phyloP scores from a whole-genome alignment of 2,329 filamentous ascomycete species.

The Diplodia intermedia region DNA sequence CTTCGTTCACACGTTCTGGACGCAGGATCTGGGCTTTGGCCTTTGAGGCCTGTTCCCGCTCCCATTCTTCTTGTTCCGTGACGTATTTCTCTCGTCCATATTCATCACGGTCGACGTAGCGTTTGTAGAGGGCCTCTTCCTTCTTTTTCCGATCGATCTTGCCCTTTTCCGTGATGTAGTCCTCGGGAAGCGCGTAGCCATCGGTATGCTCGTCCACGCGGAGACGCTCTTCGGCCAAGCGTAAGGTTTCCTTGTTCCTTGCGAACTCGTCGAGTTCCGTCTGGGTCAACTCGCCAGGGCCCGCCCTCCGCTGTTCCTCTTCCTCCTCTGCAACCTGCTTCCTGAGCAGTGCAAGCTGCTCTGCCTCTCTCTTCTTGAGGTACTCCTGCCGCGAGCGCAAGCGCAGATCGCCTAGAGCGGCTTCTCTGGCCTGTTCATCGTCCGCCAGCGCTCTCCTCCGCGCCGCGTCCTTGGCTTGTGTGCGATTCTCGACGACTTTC shows the following conservation, averaged over 20 bases:
- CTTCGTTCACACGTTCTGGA: conserved; percentile 75
- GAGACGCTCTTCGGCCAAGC: conserved; percentile 82
- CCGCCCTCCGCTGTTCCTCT: conserved; percentile 72
- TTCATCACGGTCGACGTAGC: conserved; percentile 87
- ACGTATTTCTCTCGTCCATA: conserved; percentile 87
- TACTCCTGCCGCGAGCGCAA: conserved; percentile 90
- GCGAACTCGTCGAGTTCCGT: conserved; percentile 87
- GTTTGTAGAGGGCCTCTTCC: conserved; percentile 85
- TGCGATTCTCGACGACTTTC: conserved; percentile 68
- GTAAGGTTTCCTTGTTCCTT: conserved; percentile 78
- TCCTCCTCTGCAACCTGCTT: conserved; percentile 91
- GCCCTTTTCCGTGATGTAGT: conserved; percentile 93
- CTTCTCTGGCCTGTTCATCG: conserved; percentile 67
- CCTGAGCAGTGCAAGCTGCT: conserved; percentile 83
- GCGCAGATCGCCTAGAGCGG: conserved; percentile 80
- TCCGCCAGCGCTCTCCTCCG: conserved; percentile 69
- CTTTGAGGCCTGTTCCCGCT: conserved; percentile 84
- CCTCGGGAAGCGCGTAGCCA: conserved; percentile 91
- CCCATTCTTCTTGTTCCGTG: conserved; percentile 96
- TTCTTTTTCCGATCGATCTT: conserved; percentile 89
- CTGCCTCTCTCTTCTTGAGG: conserved; percentile 87
- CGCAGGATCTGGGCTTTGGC: conserved; percentile 84
- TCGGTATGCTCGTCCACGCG: conserved; percentile 90
- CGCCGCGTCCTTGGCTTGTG: conserved; percentile 61
- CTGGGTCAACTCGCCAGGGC: conserved; percentile 75